Base-by-base conservation (phyloP, 1,284 basidiomycete genomes). In the Entoloma clypeatum region DNA sequence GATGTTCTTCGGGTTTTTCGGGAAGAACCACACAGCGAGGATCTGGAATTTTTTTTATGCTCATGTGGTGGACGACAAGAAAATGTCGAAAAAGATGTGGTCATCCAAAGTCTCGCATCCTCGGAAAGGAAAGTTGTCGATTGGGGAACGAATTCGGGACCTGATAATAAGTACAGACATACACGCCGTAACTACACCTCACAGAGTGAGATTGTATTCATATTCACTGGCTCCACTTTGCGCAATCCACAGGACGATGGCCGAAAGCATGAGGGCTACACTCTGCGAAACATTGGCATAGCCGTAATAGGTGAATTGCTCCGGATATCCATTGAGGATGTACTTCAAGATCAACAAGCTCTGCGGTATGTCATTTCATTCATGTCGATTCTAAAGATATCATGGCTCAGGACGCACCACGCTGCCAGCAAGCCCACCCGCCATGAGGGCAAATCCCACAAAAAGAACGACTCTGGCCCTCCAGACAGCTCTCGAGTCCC, bases 391-490 rank as follows among this genome's bases (percentile, higher is more conserved):
- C n/a, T n/a, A 3, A 27, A 26, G 13, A 4, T 7, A 34, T 48
- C 4, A 25, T 22, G 14, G 48, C 29, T 9, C 31, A 16, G 3
- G 9, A 80, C 89, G 57, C 57, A 93, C 91, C 56, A 95, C 77
- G 58, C 90, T 93, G 32, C 94, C 94, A 8, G 94, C 94, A 38
- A 98, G 64, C 1, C 94, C 95, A 18, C 94, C 94, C 0, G 94
- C 94, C 90, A 98, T 92, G 38, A 98, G 65, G 0, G 95, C 93
- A 58, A 99, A 97, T 0, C 95, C 95, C 48, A 98, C 78, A 65
- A 99, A 99, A 52, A 98, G 66, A 53, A 95, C 81, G 47, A 95
- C 66, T 24, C 93, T 71, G 3, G 94, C 93, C 47, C 90, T 75
- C 89, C 92, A 95, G 11, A 94, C 91, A 1, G 91, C 87, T 4